Percentiles rank a stretch among this genome's conserved stretches.
These are phyloP conservation scores for Suhomyces canberraensis DNA, from an alignment of 805 yeast genomes.

Conservation along the genomic window DNA sequence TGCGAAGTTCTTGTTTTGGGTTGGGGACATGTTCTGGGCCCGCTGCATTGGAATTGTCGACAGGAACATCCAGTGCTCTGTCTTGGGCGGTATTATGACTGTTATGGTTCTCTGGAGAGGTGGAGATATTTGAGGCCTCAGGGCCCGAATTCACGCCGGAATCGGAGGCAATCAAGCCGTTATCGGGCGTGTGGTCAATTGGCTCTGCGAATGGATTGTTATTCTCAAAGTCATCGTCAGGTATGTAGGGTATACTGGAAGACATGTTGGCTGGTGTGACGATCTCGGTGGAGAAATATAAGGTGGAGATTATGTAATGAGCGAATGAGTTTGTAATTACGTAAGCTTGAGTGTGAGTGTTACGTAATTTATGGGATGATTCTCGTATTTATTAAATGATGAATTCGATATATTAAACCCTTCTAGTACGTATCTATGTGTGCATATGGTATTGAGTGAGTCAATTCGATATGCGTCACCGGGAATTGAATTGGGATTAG, in stretches of 20 bases:
- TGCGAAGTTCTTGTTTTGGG: slow-evolving; percentile 34
- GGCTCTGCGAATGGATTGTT: slow-evolving; percentile 44
- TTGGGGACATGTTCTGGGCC: slow-evolving; percentile 10
- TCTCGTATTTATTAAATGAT: too few relatives aligned
- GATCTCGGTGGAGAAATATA: background rate
- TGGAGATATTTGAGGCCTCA: background rate
- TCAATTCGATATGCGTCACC: too few relatives aligned
- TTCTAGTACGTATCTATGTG: too few relatives aligned
- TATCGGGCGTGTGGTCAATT: slow-evolving; percentile 1
- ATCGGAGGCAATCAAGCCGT: background rate
- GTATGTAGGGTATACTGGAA: slow-evolving; percentile 7
- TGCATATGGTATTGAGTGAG: too few relatives aligned
- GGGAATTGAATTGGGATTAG: too few relatives aligned
- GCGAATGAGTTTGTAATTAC: too few relatives aligned
- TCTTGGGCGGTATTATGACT: background rate
- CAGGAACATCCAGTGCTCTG: background rate
- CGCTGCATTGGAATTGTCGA: background rate
- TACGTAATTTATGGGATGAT: too few relatives aligned
- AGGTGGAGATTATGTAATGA: too few relatives aligned
- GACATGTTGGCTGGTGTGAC: slow-evolving; percentile 7
- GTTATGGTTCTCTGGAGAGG: too few relatives aligned
- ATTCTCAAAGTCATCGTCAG: slow-evolving; percentile 34
- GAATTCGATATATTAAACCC: background rate
- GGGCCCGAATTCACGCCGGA: background rate
- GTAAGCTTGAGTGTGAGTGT: too few relatives aligned